Evolutionary conservation across 2,329 filamentous ascomycete genomes (phyloP).

Genomic region (Leptodontidium sp.): DNA sequence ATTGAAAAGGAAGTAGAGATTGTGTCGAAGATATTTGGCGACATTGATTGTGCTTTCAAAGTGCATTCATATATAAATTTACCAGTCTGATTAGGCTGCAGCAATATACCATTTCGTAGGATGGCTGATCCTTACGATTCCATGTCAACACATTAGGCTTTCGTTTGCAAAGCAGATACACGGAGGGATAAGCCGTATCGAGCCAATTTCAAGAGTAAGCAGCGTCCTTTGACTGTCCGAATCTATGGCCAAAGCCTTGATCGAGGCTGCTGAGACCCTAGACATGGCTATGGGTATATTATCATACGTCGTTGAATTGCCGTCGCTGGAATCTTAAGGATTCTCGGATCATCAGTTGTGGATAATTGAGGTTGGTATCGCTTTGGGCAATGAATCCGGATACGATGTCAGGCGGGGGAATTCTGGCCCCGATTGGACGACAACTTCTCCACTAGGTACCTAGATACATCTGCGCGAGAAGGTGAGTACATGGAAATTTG

Average conservation of each 20-base stretch:
- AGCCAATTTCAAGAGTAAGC: neutral
- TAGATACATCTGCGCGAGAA: too few species aligned
- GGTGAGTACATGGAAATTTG: too few species aligned
- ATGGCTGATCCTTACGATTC: neutral
- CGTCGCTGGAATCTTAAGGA: neutral
- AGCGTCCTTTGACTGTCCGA: neutral
- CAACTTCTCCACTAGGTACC: neutral
- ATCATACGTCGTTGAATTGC: neutral
- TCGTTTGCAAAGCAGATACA: neutral
- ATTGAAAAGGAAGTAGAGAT: neutral
- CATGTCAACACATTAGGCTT: neutral
- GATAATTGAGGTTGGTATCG: neutral
- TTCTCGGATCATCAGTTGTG: neutral
- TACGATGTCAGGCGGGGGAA: constrained; percentile 19
- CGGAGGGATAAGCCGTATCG: neutral
- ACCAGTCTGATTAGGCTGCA: neutral
- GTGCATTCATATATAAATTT: neutral
- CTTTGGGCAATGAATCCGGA: constrained; percentile 9
- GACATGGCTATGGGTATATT: neutral
- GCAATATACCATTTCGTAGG: neutral
- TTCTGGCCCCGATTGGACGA: constrained; percentile 1
- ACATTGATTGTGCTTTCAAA: neutral
- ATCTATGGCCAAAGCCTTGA: too few species aligned
- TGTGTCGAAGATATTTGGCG: neutral
- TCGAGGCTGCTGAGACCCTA: neutral